phyloP scores from a whole-genome alignment of 2,329 filamentous ascomycete genomes.

The Dothistroma pini region DNA sequence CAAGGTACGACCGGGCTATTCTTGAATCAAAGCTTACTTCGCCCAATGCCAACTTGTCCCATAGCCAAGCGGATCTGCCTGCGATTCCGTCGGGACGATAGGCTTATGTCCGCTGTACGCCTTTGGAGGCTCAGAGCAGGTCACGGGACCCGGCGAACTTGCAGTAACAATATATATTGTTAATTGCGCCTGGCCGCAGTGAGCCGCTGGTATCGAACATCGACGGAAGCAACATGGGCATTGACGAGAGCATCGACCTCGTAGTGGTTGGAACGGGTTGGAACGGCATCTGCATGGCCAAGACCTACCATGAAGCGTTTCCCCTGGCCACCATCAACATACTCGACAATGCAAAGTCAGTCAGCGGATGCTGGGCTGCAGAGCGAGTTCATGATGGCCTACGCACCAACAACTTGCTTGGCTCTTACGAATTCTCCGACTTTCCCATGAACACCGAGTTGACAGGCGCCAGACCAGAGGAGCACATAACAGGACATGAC shows the following conservation, averaged over 20 bases:
- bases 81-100: too few relatives aligned
- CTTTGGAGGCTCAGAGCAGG: too few relatives aligned
- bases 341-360: conserved; percentile 20
- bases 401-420: conserved; percentile 65
- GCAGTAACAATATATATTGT: too few relatives aligned
- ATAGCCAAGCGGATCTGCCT: too few relatives aligned
- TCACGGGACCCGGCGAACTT: too few relatives aligned
- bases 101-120: too few relatives aligned
- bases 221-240: not conserved
- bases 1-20: too few relatives aligned
- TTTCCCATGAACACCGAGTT: conserved; percentile 58
- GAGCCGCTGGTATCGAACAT: too few relatives aligned
- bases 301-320: conserved; percentile 44
- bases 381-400: conserved; percentile 64
- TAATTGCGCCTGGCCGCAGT: too few relatives aligned
- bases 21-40: too few relatives aligned
- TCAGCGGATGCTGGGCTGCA: conserved; percentile 68
- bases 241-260: not conserved
- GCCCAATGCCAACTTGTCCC: too few relatives aligned
- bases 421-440: conserved; percentile 68
- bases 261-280: conserved; percentile 28
- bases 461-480: conserved; percentile 42
- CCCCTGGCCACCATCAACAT: conserved; percentile 39
- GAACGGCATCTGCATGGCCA: conserved; percentile 45
- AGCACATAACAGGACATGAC: conserved; percentile 57